phyloP scores from a whole-genome alignment of 306 rosid genomes.

The Begonia masoniana region DNA sequence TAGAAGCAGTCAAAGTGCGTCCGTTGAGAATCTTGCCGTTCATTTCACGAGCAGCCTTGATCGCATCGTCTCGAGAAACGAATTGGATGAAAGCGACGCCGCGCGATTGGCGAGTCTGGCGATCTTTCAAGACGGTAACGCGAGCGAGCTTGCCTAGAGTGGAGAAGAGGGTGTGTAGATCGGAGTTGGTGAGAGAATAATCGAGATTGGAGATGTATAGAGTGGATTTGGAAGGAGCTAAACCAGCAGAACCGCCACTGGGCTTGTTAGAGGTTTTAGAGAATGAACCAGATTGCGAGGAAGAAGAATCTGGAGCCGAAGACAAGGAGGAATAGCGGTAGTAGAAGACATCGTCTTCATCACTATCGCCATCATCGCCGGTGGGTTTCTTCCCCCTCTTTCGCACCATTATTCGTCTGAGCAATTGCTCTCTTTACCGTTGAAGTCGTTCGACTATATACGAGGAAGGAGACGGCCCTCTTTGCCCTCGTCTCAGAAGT shows the following conservation, averaged over 20 bases:
- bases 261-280: conserved; percentile 3
- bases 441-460: too few species aligned
- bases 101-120: conserved; percentile 65
- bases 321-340: conserved; percentile 43
- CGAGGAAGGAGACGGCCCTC: too few species aligned
- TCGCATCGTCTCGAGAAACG: conserved; percentile 63
- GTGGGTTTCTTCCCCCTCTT: conserved; percentile 12
- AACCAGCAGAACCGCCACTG: conserved; percentile 19
- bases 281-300: conserved; percentile 9
- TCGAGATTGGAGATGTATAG: conserved; percentile 73
- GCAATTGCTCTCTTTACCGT: too few species aligned
- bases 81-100: conserved; percentile 84
- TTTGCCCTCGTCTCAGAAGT: too few species aligned
- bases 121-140: conserved; percentile 82
- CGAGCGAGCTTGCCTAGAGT: conserved; percentile 72
- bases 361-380: conserved; percentile 21
- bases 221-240: conserved; percentile 86
- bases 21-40: conserved; percentile 59
- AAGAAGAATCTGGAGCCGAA: conserved; percentile 6
- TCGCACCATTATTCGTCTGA: conserved; percentile 12
- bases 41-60: conserved; percentile 33
- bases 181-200: conserved; percentile 76
- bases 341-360: conserved; percentile 69
- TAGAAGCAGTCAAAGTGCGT: conserved; percentile 52
- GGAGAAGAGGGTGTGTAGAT: conserved; percentile 84